Base-by-base conservation (phyloP, 1,284 basidiomycete genomes). In the Boletus semigastroideus region DNA sequence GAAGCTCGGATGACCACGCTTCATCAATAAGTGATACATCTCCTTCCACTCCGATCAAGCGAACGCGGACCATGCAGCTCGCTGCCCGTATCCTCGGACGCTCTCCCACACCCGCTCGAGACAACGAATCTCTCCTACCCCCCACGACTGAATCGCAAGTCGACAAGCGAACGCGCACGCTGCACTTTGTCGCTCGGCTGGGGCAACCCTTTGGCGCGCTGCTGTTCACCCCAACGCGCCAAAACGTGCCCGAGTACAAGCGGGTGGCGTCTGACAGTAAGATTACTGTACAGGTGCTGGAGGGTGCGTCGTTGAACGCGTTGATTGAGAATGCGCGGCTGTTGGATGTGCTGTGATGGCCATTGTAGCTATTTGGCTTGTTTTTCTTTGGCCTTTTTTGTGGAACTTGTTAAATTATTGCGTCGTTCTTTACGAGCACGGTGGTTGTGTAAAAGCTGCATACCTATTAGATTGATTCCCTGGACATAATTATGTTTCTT, bases 161-260 rank as follows among this genome's bases (percentile, higher is more conserved):
- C 0, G 33, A 52, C 27, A 51, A 22, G 28, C 33, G 17, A 17
- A 41, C 8, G 16, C 37, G 12, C 5, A 37, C 37, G 19, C 14
- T 56, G 9, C 54, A 28, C 5, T 33, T 54, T 22, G 11, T 54
- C 1, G 19, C 30, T 4, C 51, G 51, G 11, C 30, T 54, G 5
- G 27, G 42, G n/a, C 42, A 42, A 4, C 54, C 48, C 12, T 55
- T 57, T 5, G 48, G 53, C 4, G 42, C 53, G 7, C 42, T 55
- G 12, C 5, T 46, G 28, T 22, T 55, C 20, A 57, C 54, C 3
- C 54, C 42, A 2, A 53, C 17, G 3, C 41, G 53, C 9, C n/a
- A 16, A 14, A 36, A 45, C 25, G 54, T 28, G 0, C 3, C 20
- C 10, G 43, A 42, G 42, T 50, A 44, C 22, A 52, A 20, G 36